Evolutionary conservation across 2,329 filamentous ascomycete species (phyloP).

Genomic region (Huntiella savannae): DNA sequence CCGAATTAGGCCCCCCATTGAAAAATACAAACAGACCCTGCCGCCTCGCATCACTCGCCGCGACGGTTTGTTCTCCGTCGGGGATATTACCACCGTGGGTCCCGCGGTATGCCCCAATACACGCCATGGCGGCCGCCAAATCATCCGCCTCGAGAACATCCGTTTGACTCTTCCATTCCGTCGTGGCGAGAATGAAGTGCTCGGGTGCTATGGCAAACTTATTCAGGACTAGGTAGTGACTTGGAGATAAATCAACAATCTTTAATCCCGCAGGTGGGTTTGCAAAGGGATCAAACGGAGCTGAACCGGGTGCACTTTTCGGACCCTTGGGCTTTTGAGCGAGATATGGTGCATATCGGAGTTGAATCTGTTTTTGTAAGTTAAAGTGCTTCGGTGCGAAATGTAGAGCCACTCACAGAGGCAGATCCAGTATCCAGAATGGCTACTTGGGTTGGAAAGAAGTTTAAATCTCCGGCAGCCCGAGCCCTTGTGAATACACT

Average conservation of each 20-base stretch:
- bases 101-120: slow-evolving; percentile 35
- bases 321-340: slow-evolving; percentile 43
- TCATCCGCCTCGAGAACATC: slow-evolving; percentile 41
- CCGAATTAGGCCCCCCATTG: slow-evolving; percentile 50
- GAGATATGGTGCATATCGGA: slow-evolving; percentile 50
- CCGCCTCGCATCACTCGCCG: slow-evolving; percentile 15
- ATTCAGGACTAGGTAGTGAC: slow-evolving; percentile 50
- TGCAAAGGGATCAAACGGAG: slow-evolving; percentile 43
- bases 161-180: slow-evolving; percentile 43
- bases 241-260: slow-evolving; percentile 28
- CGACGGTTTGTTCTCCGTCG: slow-evolving; percentile 2
- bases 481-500: slow-evolving; percentile 29
- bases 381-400: not conserved
- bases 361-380: slow-evolving; percentile 38
- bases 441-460: slow-evolving; percentile 34
- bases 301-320: slow-evolving; percentile 14
- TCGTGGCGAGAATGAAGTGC: slow-evolving; percentile 55
- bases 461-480: slow-evolving; percentile 29
- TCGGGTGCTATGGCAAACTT: slow-evolving; percentile 54
- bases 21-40: slow-evolving; percentile 41
- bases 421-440: slow-evolving; percentile 25
- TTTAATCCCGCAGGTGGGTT: slow-evolving; percentile 33
- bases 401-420: slow-evolving; percentile 21
- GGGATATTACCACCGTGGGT: slow-evolving; percentile 13
- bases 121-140: slow-evolving; percentile 40